Base-by-base conservation (phyloP, 1,139 yeast species). In the Blastobotrys apis region DNA sequence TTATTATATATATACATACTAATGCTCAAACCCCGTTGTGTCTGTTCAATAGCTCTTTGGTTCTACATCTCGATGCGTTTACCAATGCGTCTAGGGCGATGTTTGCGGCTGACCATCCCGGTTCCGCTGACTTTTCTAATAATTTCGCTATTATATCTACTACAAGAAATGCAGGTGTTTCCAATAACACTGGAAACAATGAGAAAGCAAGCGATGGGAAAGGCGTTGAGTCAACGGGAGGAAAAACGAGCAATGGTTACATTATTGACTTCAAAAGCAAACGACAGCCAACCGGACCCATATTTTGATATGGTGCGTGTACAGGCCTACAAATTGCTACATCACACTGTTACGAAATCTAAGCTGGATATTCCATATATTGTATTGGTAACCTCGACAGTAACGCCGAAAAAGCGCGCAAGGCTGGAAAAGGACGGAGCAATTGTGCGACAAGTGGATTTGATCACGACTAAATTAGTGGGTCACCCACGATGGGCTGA, bases 251-350 rank as follows among this genome's bases (percentile, higher is more conserved):
- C 34, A 4, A 19, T 27, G 10, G 34, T 27, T 12, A 37, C 41
- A 19, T 9, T 29, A 5, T 27, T 37, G n/a, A 13, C 40, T 12
- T 37, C 41, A 13, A n/a, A 19, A n/a, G 4, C 41, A 3, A n/a
- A 23, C 6, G 41, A 27, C 6, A 10, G 20, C 12, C 32, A 31
- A 16, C 22, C 22, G n/a, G 43, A 39, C 20, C 37, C 30, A 5
- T 39, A 39, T 17, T 39, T n/a, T 22, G 16, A 12, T 6, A 15
- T 16, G 32, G 33, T 25, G 6, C 33, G 33, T 8, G 8, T 39
- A 13, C 16, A 33, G 31, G 37, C 37, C 8, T 39, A 39, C 22
- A 39, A 31, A 22, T 26, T 39, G 26, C 20, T 32, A 12, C 37
- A 33, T 12, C 12, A 27, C 3, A 21, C 32, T 9, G 25, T 15